Base-by-base conservation (phyloP, 352 stramenopile genomes). In the Phytophthora hybrid region DNA sequence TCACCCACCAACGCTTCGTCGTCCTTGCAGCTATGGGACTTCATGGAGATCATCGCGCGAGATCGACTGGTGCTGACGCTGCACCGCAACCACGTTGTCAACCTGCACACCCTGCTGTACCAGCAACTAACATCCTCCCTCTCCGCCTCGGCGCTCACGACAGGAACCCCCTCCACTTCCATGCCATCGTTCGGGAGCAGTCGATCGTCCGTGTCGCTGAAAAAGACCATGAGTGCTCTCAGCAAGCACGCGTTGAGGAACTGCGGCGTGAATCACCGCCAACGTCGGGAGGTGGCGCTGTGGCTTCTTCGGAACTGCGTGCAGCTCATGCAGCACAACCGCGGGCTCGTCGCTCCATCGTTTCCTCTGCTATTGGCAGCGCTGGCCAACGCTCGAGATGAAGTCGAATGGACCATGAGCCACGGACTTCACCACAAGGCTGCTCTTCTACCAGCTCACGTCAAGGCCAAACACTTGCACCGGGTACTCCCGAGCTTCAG, bases 21-120 rank as follows among this genome's bases (percentile, higher is more conserved):
- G 34, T 66, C 29, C 14, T 53, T 82, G n/a, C 62, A 76, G 31
- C 69, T 92, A 18, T 91, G 83, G 85, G 74, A 88, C 56, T 89
- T 91, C 47, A 76, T 91, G 60, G 71, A 89, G 55, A 63, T 86
- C 32, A 71, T 89, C n/a, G 73, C 72, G 0, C 64, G 84, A 41
- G 82, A 91, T 39, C 84, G 76, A 3, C 64, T 93, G 8, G 73
- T 92, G 31, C 26, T 88, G 3, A 54, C 75, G 4, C 65, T 92
- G 23, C 73, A 81, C 58, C 78, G 84, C 23, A 78, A 84, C 58
- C n/a, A 82, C 4, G 69, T 75, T 6, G 73, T 88, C 21, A 91
- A 92, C 52, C 52, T 88, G 0, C 85, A 92, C 70, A 77, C 87
- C 23, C 44, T 89, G n/a, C 63, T 93, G 8, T 91, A 81, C 49